Percentiles rank a stretch among this genome's conserved stretches.
Conservation (phyloP, 2,329 filamentous ascomycete genomes). For the Pseudocercospora cruenta region DNA sequence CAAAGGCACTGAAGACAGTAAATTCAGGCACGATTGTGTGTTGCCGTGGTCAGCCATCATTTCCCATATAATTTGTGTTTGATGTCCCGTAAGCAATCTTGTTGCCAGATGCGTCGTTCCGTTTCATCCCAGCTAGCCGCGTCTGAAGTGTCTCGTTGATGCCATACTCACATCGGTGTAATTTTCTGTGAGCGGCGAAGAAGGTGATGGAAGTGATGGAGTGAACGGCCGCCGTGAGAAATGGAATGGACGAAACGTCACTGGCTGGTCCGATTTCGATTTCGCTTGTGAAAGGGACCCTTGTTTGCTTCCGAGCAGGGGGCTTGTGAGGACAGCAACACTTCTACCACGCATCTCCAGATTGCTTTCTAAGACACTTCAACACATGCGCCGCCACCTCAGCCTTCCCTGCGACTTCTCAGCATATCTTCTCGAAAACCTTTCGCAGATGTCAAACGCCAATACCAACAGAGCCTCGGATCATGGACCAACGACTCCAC, state of each 20-base stretch:
- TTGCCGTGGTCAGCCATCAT: too few species aligned
- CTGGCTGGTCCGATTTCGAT: neutral
- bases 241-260: neutral
- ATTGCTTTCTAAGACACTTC: conserved; percentile 4
- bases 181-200: neutral
- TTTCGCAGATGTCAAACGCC: conserved; percentile 1
- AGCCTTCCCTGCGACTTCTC: neutral
- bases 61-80: too few species aligned
- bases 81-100: too few species aligned
- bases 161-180: too few species aligned
- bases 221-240: neutral
- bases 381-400: conserved; percentile 6
- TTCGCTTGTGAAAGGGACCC: neutral
- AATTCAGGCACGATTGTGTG: too few species aligned
- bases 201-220: neutral
- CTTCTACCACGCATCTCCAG: neutral
- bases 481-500: conserved; percentile 31
- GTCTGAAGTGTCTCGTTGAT: neutral
- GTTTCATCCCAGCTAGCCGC: neutral
- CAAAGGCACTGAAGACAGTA: neutral
- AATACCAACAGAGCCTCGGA: neutral
- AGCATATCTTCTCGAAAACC: neutral
- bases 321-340: neutral
- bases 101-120: too few species aligned
- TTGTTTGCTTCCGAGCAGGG: neutral